Base-by-base conservation (phyloP, 129 eudicot genomes). In the Solidago caesia region DNA sequence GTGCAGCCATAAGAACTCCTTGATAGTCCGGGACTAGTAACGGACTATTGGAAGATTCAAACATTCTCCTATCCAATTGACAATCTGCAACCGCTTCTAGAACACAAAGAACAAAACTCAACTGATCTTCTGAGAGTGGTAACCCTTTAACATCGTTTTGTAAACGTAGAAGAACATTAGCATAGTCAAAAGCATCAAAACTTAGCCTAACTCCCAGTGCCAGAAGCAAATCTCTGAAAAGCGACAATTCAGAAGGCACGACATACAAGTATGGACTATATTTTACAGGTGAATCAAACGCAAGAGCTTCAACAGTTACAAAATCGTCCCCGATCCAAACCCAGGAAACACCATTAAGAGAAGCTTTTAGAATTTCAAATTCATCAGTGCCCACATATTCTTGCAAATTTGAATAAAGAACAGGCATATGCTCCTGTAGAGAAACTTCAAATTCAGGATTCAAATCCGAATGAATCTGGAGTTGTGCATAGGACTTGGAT, bases 321-420 rank as follows among this genome's bases (percentile, higher is more conserved):
- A 94, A 94, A 67, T 91, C 98, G 75, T 94, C 98, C 66, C 98
- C 98, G 67, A 90, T 94, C 98, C 98, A 94, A 53, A 94, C 93
- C 92, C 97, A 94, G 63, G 77, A 64, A 77, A 85, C 85, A 70
- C 87, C 91, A 79, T 66, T 81, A 61, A 94, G 82, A 68, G 84
- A 76, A 82, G 90, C 82, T 84, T 84, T 86, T 42, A 94, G 83
- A 66, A 71, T 47, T 56, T 60, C 71, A 70, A 86, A 77, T 11
- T 88, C 91, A 77, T 75, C 86, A 70, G 84, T 83, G 42, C 84
- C 75, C 47, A 87, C 82, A 82, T 74, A 88, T 46, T 83, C 90
- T 74, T 94, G 98, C 83, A 94, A 60, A 71, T 82, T 81, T 26
- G 91, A 83, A 80, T 94, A 94, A 43, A 94, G 82, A 10, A 67